Percentiles rank a stretch among this genome's conserved stretches.
Evolutionary conservation across 805 yeast genomes (phyloP).

Genomic region (Yamadazyma paraphyllophila): DNA sequence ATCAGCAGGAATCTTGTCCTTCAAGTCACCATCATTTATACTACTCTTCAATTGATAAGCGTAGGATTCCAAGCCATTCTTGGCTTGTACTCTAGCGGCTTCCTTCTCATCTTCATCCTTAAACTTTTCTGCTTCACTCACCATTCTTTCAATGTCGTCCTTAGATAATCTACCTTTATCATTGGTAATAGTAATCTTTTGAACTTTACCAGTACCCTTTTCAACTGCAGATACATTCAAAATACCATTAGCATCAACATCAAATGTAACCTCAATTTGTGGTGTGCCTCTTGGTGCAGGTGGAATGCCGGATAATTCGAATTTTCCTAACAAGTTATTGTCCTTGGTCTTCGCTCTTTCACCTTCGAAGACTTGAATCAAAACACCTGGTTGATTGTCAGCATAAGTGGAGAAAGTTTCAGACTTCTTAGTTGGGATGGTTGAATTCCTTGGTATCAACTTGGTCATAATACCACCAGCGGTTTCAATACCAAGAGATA

Average conservation of each 20-base stretch:
- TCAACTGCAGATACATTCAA: conserved; percentile 84
- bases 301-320: conserved; percentile 82
- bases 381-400: conserved; percentile 93
- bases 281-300: conserved; percentile 93
- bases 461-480: conserved; percentile 98
- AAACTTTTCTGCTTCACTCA: conserved; percentile 92
- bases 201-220: conserved; percentile 91
- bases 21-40: conserved; percentile 46
- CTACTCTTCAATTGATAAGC: conserved; percentile 80
- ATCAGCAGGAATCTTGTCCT: conserved; percentile 40
- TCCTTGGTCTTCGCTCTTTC: conserved; percentile 94
- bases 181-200: conserved; percentile 87
- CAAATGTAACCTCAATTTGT: conserved; percentile 87
- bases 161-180: conserved; percentile 92
- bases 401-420: conserved; percentile 95
- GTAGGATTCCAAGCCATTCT: conserved; percentile 85
- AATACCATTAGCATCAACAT: conserved; percentile 83
- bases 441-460: conserved; percentile 89
- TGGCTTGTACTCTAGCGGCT: conserved; percentile 82
- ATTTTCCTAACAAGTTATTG: conserved; percentile 85
- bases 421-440: conserved; percentile 93
- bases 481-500: conserved; percentile 94
- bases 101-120: conserved; percentile 88
- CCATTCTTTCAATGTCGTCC: conserved; percentile 97
- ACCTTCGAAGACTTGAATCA: conserved; percentile 94